Conservation (phyloP, 345 rosid species). For the Salix suchowensis region DNA sequence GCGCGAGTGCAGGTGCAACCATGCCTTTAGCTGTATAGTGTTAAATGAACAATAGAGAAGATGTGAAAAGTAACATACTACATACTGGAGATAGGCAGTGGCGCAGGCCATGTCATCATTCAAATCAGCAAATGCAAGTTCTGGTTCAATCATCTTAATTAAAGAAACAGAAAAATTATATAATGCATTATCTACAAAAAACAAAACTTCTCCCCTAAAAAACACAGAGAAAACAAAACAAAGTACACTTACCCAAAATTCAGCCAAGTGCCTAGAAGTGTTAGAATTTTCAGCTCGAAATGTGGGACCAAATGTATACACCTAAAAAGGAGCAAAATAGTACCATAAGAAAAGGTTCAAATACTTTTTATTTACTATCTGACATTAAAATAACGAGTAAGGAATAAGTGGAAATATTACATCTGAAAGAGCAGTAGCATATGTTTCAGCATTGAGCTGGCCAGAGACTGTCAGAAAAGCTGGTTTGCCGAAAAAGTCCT, state of each 20-base stretch:
- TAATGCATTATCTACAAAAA: not conserved
- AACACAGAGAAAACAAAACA: not conserved
- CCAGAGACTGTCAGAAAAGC: constrained; percentile 97
- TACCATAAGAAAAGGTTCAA: not conserved
- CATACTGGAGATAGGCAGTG: constrained; percentile 99
- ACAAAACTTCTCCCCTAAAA: constrained; percentile 5
- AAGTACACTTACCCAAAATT: constrained; percentile 71
- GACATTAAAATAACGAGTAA: constrained; percentile 4
- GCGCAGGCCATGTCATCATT: constrained; percentile 99
- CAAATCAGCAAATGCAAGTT: constrained; percentile 96
- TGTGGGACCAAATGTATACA: constrained; percentile 97
- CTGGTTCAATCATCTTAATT: constrained; percentile 95
- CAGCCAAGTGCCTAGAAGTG: constrained; percentile 93
- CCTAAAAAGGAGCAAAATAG: constrained; percentile 33
- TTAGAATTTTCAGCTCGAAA: constrained; percentile 97
- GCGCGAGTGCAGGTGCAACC: not conserved
- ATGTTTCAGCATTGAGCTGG: constrained; percentile 97
- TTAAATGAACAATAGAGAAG: constrained; percentile 23
- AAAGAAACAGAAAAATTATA: constrained; percentile 13
- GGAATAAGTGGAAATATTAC: constrained; percentile 34
- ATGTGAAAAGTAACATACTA: constrained; percentile 81
- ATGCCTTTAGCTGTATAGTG: constrained; percentile 8
- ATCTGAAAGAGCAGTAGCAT: constrained; percentile 94
- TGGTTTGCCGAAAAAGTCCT: constrained; percentile 98
- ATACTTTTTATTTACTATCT: constrained; percentile 3